A percentile compares a stretch with the other conserved stretches of the same genome.
Evolutionary conservation across 1,139 yeast species (phyloP).

Genomic region (Yamadazyma trypodendri): DNA sequence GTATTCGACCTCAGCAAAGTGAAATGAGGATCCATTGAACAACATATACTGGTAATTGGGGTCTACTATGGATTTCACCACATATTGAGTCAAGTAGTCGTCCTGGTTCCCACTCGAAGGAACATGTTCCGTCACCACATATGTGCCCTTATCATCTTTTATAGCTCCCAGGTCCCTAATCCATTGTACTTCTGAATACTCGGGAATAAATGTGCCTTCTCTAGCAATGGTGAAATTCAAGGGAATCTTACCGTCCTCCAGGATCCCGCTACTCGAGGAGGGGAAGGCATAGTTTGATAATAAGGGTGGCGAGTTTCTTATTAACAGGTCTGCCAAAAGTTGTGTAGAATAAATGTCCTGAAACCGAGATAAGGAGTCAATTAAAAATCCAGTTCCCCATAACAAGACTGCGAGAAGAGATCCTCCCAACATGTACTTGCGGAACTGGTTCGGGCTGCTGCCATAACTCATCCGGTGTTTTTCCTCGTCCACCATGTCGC

Average conservation of each 20-base stretch:
- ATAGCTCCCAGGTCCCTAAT: constrained; percentile 48
- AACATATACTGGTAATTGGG: constrained; percentile 42
- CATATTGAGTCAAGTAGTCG: constrained; percentile 27
- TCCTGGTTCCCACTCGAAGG: constrained; percentile 9
- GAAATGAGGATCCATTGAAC: constrained; percentile 49
- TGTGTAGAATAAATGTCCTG: constrained; percentile 3
- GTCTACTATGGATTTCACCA: constrained; percentile 52
- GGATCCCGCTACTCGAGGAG: not conserved
- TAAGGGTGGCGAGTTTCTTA: constrained; percentile 10
- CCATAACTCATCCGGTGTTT: not conserved
- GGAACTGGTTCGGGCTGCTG: not conserved
- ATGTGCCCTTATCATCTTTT: constrained; percentile 54
- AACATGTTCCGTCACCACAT: constrained; percentile 35
- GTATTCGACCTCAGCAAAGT: constrained; percentile 36
- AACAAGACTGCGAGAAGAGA: constrained; percentile 14
- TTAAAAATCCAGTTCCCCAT: constrained; percentile 40
- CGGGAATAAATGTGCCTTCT: constrained; percentile 52
- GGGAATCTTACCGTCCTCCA: constrained; percentile 24
- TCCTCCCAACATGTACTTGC: constrained; percentile 15
- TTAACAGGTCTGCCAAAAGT: not conserved
- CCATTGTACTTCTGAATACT: constrained; percentile 62
- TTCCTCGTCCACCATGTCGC: not conserved
- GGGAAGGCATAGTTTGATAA: constrained; percentile 13
- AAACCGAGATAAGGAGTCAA: constrained; percentile 26
- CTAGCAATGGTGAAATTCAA: constrained; percentile 37